Base-by-base conservation (phyloP, 306 rosid species). In the Gleditsia sinensis region DNA sequence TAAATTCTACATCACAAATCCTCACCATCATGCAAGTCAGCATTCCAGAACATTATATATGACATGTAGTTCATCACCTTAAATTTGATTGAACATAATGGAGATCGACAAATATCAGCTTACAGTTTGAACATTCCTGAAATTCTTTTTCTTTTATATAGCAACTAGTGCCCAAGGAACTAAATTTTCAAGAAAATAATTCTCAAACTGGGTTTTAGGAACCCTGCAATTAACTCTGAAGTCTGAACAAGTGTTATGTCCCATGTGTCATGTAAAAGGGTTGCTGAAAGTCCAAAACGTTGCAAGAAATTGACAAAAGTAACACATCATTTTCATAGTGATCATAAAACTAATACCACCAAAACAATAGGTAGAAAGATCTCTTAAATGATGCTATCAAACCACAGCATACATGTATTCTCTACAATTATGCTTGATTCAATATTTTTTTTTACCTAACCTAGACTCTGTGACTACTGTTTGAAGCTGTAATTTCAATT, bases 1-100 rank as follows among this genome's bases (percentile, higher is more conserved):
- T 34, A 78, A 78, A n/a, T n/a, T n/a, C 78, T 60, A 77, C 59
- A 56, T 64, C 70, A 68, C 30, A 75, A 14, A 66, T 80, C n/a
- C 66, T 65, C 54, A 72, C 17, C 67, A 37, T 33, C 48, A 4
- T 21, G 61, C 59, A 74, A 49, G 46, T 67, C 62, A 32, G 36
- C 45, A 69, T 51, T 40, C 68, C 75, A 71, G 21, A 16, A 36
- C 25, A 37, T 46, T 64, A n/a, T n/a, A n/a, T 19, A 50, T 49
- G 82, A 45, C 58, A 82, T n/a, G n/a, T 25, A 42, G 43, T 50
- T 17, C 14, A 45, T 58, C 76, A 71, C n/a, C n/a, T n/a, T 51
- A 49, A 51, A 27, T 39, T 71, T 1, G 53, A 72, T 59, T 37
- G 39, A 37, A 79, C 16, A n/a, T 10, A 65, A 63, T 14, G 40